Percentiles rank a stretch among this genome's conserved stretches.
Evolutionary conservation across 768 basidiomycete species (phyloP).

Genomic region (Russula sp.): DNA sequence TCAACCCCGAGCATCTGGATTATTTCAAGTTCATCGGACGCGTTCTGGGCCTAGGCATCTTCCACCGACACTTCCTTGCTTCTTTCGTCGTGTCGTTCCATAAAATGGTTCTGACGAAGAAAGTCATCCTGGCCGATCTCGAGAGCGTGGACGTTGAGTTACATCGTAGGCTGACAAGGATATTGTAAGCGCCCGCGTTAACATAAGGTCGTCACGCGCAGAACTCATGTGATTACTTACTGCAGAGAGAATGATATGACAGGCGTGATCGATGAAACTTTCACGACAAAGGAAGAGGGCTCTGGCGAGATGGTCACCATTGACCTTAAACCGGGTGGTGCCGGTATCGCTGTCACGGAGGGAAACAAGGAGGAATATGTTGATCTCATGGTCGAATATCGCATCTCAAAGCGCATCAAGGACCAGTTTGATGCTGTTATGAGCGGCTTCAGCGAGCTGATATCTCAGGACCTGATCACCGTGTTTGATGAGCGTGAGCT

Average conservation of each 20-base stretch:
- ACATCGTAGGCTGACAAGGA: conserved; percentile 95
- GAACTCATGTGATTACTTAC: conserved; percentile 28
- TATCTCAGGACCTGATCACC: conserved; percentile 95
- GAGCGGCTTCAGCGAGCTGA: conserved; percentile 99
- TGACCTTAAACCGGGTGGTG: conserved; percentile 88
- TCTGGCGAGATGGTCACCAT: conserved; percentile 98
- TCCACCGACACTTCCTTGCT: conserved; percentile 97
- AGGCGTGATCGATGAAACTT: conserved; percentile 96
- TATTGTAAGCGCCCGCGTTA: conserved; percentile 65
- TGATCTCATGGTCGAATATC: conserved; percentile 90
- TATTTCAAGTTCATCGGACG: conserved; percentile 99
- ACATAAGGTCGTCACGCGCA: conserved; percentile 12
- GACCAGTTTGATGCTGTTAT: conserved; percentile 99
- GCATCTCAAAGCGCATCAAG: conserved; percentile 94
- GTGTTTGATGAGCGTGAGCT: conserved; percentile 99
- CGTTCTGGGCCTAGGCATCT: conserved; percentile 92
- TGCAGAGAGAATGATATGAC: conserved; percentile 95
- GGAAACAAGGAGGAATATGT: conserved; percentile 99
- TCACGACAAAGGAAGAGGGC: conserved; percentile 94
- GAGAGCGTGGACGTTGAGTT: conserved; percentile 96
- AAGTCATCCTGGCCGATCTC: conserved; percentile 88
- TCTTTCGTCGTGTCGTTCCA: conserved; percentile 99
- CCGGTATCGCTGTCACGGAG: conserved; percentile 82
- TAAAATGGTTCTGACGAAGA: conserved; percentile 99
- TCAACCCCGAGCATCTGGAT: conserved; percentile 98